Percentiles rank a stretch among this genome's conserved stretches.
phyloP scores from a whole-genome alignment of 768 basidiomycete species.

The Amanita molliuscula region DNA sequence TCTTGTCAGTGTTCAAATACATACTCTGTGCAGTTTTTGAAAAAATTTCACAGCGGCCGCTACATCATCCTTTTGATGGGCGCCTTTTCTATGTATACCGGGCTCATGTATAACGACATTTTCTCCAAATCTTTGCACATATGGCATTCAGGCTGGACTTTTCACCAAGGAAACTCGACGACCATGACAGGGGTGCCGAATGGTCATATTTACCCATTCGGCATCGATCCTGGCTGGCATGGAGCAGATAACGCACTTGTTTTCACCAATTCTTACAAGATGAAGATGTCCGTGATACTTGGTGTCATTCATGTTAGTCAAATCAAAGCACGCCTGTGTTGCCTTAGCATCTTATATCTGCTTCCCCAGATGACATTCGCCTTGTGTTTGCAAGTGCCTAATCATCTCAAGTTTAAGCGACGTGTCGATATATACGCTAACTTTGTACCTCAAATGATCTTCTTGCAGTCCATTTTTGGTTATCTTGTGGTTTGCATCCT shows the following conservation, averaged over 20 bases:
- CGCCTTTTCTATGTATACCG: slow-evolving; percentile 92
- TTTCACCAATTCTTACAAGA: slow-evolving; percentile 98
- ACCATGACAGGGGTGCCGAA: slow-evolving; percentile 43
- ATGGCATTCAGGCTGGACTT: slow-evolving; percentile 84
- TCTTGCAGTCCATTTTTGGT: slow-evolving; percentile 96
- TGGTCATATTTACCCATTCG: slow-evolving; percentile 81
- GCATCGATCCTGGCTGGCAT: slow-evolving; percentile 93
- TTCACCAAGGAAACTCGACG: slow-evolving; percentile 36
- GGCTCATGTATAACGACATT: slow-evolving; percentile 97
- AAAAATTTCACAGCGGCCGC: slow-evolving; percentile 56
- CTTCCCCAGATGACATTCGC: slow-evolving; percentile 90
- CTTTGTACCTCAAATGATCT: slow-evolving; percentile 95
- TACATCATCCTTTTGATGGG: slow-evolving; percentile 99
- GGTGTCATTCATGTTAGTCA: slow-evolving; percentile 87
- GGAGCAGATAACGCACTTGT: slow-evolving; percentile 84
- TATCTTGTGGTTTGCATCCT: slow-evolving; percentile 91
- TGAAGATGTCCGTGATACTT: slow-evolving; percentile 97
- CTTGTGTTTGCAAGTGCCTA: slow-evolving; percentile 89
- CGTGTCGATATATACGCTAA: slow-evolving; percentile 83
- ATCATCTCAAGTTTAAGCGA: slow-evolving; percentile 90
- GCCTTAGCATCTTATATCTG: slow-evolving; percentile 6
- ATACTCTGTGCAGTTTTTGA: slow-evolving; percentile 5
- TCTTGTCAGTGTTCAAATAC: slow-evolving; percentile 55
- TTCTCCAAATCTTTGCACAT: slow-evolving; percentile 89
- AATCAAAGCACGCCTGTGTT: not conserved